Evolutionary conservation across 495 filamentous ascomycete genomes (phyloP).

Genomic region (Chlorociboria aeruginascens): DNA sequence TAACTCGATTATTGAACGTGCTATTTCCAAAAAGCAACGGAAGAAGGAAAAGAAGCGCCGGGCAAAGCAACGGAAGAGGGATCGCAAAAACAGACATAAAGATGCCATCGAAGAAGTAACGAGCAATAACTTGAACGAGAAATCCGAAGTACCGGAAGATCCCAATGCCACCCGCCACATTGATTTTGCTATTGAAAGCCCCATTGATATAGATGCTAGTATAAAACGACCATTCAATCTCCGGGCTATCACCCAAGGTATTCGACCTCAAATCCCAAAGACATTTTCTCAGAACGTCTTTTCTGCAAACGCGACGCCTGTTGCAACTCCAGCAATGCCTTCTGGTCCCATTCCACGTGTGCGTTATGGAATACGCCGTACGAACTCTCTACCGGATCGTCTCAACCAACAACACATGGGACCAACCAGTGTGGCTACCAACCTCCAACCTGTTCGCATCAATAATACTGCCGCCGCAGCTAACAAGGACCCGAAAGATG

Average conservation of each 20-base stretch:
- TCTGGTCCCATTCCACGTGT: constrained; percentile 38
- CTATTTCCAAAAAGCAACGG: constrained; percentile 18
- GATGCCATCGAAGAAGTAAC: too few relatives aligned
- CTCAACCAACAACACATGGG: constrained; percentile 33
- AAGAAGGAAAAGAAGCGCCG: constrained; percentile 21
- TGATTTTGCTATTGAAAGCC: constrained; percentile 23
- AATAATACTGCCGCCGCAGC: constrained; percentile 25
- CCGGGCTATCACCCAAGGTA: constrained; percentile 18
- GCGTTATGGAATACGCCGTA: constrained; percentile 55
- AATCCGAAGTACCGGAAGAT: constrained; percentile 1
- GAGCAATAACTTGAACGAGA: too few relatives aligned
- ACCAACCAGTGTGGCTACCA: not conserved
- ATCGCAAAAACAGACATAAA: constrained; percentile 11
- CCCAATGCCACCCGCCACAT: constrained; percentile 18
- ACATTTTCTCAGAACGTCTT: constrained; percentile 58
- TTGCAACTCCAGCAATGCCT: not conserved
- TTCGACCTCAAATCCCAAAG: constrained; percentile 43
- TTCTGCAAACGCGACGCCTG: constrained; percentile 1
- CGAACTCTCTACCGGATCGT: constrained; percentile 65
- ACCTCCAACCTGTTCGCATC: constrained; percentile 22
- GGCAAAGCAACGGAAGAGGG: constrained; percentile 32
- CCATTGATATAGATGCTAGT: constrained; percentile 13
- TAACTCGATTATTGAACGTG: constrained; percentile 5
- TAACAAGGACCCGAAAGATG: constrained; percentile 3
- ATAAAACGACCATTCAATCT: constrained; percentile 33